Conservation (phyloP, 805 yeast species). For the Lipomyces sp. region DNA sequence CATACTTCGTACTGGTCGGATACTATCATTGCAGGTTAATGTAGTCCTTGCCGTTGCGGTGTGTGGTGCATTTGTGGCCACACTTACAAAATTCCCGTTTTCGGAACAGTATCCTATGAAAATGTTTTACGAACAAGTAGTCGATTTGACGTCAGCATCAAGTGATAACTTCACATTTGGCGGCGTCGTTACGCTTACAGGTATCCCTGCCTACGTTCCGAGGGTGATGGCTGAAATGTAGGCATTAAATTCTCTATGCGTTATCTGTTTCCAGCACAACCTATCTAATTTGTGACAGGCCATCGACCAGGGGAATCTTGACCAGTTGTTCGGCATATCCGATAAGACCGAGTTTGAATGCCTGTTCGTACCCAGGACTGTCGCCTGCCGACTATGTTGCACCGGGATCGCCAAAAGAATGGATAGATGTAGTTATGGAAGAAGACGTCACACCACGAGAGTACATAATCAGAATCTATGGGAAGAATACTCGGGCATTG, state of each 20-base stretch:
- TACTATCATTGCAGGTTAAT: slow-evolving; percentile 11
- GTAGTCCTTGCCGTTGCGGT: slow-evolving; percentile 4
- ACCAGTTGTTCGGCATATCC: slow-evolving; percentile 13
- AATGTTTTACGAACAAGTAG: slow-evolving; percentile 23
- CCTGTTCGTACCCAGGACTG: slow-evolving; percentile 25
- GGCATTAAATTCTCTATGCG: background rate
- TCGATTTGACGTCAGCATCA: slow-evolving; percentile 21
- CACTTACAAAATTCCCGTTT: slow-evolving; percentile 24
- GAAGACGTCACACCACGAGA: background rate
- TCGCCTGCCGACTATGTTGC: slow-evolving; percentile 17
- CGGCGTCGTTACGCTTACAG: slow-evolving; percentile 18
- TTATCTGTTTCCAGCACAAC: too few relatives aligned
- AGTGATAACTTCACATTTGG: slow-evolving; percentile 17
- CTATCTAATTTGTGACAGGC: slow-evolving; percentile 11
- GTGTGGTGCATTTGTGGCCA: background rate
- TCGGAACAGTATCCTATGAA: slow-evolving; percentile 25
- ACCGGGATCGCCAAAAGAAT: slow-evolving; percentile 18
- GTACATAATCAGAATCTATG: slow-evolving; percentile 6
- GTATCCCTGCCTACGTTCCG: slow-evolving; percentile 19
- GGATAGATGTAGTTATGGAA: slow-evolving; percentile 11
- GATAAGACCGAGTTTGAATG: slow-evolving; percentile 10
- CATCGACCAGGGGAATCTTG: slow-evolving; percentile 15
- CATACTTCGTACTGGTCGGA: slow-evolving; percentile 9
- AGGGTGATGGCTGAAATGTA: slow-evolving; percentile 18
- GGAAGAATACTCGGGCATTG: slow-evolving; percentile 21